Evolutionary conservation across 768 basidiomycete genomes (phyloP), one percentile per base, ranked within the genome.

Genomic region (Pleurotus cornucopiae): DNA sequence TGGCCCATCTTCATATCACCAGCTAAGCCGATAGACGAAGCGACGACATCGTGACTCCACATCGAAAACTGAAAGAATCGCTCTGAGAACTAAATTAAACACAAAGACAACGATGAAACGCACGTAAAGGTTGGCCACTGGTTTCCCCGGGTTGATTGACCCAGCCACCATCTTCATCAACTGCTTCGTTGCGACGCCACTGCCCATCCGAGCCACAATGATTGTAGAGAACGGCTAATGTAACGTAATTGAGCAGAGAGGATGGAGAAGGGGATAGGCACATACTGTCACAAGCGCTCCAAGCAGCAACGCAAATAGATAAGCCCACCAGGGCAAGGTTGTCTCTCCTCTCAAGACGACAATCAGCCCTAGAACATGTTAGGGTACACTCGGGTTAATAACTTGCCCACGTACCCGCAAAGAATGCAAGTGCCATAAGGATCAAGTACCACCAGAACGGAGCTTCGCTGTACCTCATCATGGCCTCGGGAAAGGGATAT

Each of bases 51-150:
- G 61, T 84, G 82, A 62, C 82, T 83, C 83, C 84, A 84, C 81
- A 84, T 84, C 0, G 82, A 78, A 67, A 85, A 85, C 82, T 84
- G 21, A n/a, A 43, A 9, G 26, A 3, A 21, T 20, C n/a, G 40
- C 6, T 44, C 14, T 49, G 26, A 21, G n/a, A n/a, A 6, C 34
- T 26, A 14, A 30, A 30, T 43, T 11, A 9, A n/a, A n/a, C 13
- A 39, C 38, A 16, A 13, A 12, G 16, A 23, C 4, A 40, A n/a
- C 6, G 39, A 14, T 6, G 41, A 7, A 0, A 65, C 76, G 45
- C 47, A 85, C 83, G 62, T 86, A 86, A 58, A 88, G 79, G 65
- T 88, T 88, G 1, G 84, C 85, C 4, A 86, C 80, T 0, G 85
- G 85, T 47, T 78, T 76, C 45, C 85, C 85, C 4, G 84, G 81